phyloP scores from a whole-genome alignment of 2,329 filamentous ascomycete species.

The Nemania bipapillata region DNA sequence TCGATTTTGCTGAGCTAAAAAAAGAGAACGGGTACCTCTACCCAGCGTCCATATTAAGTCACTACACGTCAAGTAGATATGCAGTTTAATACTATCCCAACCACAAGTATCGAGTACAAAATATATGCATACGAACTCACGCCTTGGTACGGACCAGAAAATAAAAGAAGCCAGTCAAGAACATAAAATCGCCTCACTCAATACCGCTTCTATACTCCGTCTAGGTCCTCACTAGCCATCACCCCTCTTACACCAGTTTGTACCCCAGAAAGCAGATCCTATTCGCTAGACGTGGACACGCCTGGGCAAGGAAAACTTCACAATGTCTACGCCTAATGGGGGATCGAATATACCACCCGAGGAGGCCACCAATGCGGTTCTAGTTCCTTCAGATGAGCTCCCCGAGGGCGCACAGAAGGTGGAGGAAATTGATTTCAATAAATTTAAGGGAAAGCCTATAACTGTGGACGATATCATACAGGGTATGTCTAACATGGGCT shows the following conservation, averaged over 20 bases:
- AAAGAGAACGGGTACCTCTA: background rate
- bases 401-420: conserved; percentile 83
- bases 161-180: too few species aligned
- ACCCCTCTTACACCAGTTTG: conserved; percentile 14
- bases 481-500: conserved; percentile 87
- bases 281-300: background rate
- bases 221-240: background rate
- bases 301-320: conserved; percentile 7
- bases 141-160: background rate
- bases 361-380: conserved; percentile 79
- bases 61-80: background rate
- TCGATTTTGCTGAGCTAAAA: conserved; percentile 24
- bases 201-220: background rate
- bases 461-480: conserved; percentile 86
- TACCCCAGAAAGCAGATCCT: background rate
- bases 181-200: background rate
- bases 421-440: conserved; percentile 91
- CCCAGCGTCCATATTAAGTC: background rate
- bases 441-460: conserved; percentile 76
- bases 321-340: conserved; percentile 43
- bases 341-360: conserved; percentile 62
- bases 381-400: conserved; percentile 84
- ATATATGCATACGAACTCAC: background rate
- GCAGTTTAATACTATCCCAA: background rate
- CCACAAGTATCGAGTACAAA: background rate